phyloP scores from a whole-genome alignment of 345 rosid genomes.

The Dipteronia sinensis region DNA sequence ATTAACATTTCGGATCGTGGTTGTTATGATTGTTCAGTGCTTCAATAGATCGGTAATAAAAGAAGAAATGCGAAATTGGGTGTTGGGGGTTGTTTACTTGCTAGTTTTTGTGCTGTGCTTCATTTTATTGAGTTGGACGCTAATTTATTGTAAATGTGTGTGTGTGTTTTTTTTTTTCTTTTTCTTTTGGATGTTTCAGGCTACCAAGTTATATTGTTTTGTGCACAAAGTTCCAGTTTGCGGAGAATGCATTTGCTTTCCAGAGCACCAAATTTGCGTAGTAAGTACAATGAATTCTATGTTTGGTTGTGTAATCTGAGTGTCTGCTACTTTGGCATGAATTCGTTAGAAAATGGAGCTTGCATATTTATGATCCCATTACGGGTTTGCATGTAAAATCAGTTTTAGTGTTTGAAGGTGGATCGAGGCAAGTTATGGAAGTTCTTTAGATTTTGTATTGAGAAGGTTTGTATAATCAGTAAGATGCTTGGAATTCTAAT shows the following conservation, averaged over 20 bases:
- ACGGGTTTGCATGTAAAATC: background rate
- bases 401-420: background rate
- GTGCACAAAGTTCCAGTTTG: slow-evolving; percentile 99
- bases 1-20: background rate
- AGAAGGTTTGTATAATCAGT: background rate
- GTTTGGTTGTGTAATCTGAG: slow-evolving; percentile 3
- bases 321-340: background rate
- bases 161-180: no score
- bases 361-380: background rate
- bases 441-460: background rate
- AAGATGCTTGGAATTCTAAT: background rate
- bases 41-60: background rate
- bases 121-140: background rate
- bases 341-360: background rate
- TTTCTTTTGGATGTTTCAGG: slow-evolving; percentile 49
- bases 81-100: no score
- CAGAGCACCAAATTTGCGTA: slow-evolving; percentile 95
- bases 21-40: background rate
- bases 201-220: slow-evolving; percentile 93
- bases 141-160: background rate
- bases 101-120: no score
- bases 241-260: slow-evolving; percentile 93
- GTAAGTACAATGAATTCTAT: slow-evolving; percentile 38
- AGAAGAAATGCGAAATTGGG: background rate
- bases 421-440: background rate